Conservation (phyloP, 75 land plant species). For the Larix kaempferi region DNA sequence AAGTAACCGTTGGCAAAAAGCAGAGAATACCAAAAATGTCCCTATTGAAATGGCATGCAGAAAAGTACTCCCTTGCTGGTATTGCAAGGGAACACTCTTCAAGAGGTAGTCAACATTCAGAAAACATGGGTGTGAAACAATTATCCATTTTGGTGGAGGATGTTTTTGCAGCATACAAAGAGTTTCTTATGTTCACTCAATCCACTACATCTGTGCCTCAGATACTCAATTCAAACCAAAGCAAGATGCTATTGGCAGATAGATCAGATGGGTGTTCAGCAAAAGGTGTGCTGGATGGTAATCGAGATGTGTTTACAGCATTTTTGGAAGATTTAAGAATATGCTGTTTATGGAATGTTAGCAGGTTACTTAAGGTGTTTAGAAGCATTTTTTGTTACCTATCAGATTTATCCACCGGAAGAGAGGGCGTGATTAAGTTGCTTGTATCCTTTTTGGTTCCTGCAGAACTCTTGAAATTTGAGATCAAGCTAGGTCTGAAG, state of each 20-base stretch:
- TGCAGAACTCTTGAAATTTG: conserved; percentile 27
- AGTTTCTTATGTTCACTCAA: conserved; percentile 4
- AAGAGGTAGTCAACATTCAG: background rate
- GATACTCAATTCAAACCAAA: background rate
- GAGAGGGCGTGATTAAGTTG: conserved; percentile 31
- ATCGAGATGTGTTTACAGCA: background rate
- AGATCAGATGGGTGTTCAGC: background rate
- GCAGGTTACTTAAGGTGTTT: conserved; percentile 22
- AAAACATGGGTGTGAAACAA: background rate
- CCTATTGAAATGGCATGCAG: conserved; percentile 16
- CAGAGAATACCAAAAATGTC: background rate
- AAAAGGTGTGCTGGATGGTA: background rate
- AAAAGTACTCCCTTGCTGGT: conserved; percentile 13
- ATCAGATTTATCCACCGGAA: conserved; percentile 41
- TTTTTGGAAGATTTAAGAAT: conserved; percentile 33
- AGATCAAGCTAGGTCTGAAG: conserved; percentile 33
- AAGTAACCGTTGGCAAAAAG: background rate
- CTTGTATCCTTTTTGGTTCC: conserved; percentile 32
- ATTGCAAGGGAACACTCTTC: background rate
- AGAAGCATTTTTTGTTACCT: conserved; percentile 35
- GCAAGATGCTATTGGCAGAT: background rate
- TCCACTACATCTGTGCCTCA: background rate
- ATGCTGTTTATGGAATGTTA: conserved; percentile 37
- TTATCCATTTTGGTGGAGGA: conserved; percentile 10
- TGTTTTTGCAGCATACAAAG: conserved; percentile 25